Conservation (phyloP, 2,329 filamentous ascomycete species). For the Rhinocladiella mackenziei region DNA sequence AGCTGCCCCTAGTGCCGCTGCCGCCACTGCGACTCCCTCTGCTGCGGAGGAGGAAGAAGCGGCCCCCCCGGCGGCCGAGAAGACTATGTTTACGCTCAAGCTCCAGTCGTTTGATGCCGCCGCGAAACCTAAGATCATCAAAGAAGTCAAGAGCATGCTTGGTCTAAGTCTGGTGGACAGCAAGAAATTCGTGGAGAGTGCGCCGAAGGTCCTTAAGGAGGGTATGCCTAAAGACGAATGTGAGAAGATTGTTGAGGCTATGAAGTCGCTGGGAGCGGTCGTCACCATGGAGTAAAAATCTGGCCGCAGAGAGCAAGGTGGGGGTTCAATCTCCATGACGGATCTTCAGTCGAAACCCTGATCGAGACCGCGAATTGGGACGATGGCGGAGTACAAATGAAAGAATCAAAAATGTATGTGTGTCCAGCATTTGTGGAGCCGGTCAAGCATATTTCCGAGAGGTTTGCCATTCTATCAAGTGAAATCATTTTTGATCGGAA, state of each 20-base stretch:
- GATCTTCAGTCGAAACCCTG: not conserved
- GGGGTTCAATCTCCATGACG: too few species aligned
- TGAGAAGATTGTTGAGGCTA: constrained; percentile 92
- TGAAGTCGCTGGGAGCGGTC: constrained; percentile 89
- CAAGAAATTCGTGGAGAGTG: constrained; percentile 99
- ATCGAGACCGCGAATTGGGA: not conserved
- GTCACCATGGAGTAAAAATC: constrained; percentile 77
- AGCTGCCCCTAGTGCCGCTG: constrained; percentile 57
- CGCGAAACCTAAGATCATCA: constrained; percentile 98
- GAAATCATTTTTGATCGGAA: not conserved
- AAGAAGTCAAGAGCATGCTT: constrained; percentile 96
- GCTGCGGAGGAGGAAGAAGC: constrained; percentile 74
- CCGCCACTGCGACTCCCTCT: constrained; percentile 58
- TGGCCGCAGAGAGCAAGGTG: too few species aligned
- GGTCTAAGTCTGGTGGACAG: constrained; percentile 95
- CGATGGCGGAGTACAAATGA: not conserved
- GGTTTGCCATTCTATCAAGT: too few species aligned
- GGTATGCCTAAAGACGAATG: constrained; percentile 97
- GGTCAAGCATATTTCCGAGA: too few species aligned
- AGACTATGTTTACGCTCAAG: constrained; percentile 97
- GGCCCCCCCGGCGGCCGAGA: constrained; percentile 80
- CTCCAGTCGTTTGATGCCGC: constrained; percentile 81
- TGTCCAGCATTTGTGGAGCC: too few species aligned
- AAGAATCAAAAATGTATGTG: not conserved
- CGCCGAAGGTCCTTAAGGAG: constrained; percentile 98